Evolutionary conservation across 2,329 filamentous ascomycete species (phyloP), one percentile per base, ranked within the genome.

Genomic region (Zymoseptoria tritici): DNA sequence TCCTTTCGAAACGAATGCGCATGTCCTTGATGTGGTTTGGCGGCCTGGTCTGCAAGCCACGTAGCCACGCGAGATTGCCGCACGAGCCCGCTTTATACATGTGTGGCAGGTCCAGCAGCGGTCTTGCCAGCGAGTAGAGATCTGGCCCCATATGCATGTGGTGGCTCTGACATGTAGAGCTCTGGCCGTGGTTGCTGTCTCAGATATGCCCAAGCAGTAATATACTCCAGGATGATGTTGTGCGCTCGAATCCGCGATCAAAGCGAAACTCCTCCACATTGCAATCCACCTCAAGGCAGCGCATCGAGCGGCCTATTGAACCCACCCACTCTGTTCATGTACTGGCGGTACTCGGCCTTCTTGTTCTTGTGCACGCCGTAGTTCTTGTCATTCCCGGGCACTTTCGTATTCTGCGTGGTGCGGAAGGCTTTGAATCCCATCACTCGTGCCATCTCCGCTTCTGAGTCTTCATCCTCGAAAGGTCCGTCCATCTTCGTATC

Each of bases 291-390:
- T 46, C 36, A 46, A 46, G 36, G 36, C 61, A 60, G 53, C 20
- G 42, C 20, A 31, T 60, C n/a, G 22, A 67, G 61, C 26, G 89
- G 89, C 68, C 89, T 77, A 73, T 93, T 94, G 79, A 94, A 94
- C 5, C 89, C 89, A 58, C 89, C 89, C 56, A 85, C 80, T 59
- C 89, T 83, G 71, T 94, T 94, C 85, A 99, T 99, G 76, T 99
- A 99, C 82, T 99, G 94, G 67, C 94, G 83, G 72, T 97, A 97
- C 79, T 95, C 85, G 13, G 87, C 89, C 84, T 91, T 92, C 85
- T 96, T 97, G 77, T 94, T 91, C 80, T 94, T 97, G 66, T 87
- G 81, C 56, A 97, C 85, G 0, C 81, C 90, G 58, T 89, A 92
- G 50, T 87, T 85, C 71, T 91, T 75, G 55, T 80, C 85, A 72